Conservation (phyloP, 2,329 filamentous ascomycete genomes). For the Sporothrix globosa region DNA sequence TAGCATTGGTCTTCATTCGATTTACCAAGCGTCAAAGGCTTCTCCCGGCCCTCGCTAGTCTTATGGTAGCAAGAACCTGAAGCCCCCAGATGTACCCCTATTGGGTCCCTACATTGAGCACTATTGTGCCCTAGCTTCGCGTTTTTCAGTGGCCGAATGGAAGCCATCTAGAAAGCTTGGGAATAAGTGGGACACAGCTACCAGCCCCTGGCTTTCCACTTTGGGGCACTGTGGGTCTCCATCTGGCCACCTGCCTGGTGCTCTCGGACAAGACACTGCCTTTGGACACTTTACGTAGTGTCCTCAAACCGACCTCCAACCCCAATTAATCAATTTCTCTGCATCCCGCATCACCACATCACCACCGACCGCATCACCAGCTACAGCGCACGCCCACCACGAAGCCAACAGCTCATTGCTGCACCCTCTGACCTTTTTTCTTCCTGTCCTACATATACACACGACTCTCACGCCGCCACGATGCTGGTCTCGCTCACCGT, state of each 20-base stretch:
- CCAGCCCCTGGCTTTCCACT: constrained; percentile 29
- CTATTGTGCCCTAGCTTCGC: not conserved
- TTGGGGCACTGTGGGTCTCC: constrained; percentile 12
- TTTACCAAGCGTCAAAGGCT: too few species aligned
- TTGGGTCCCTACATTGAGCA: not conserved
- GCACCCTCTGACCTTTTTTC: not conserved
- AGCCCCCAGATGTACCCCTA: too few species aligned
- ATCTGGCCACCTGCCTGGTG: constrained; percentile 19
- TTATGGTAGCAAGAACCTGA: too few species aligned
- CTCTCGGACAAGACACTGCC: not conserved
- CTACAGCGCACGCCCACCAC: not conserved
- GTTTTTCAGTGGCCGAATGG: not conserved
- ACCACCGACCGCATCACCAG: not conserved
- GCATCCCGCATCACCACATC: constrained; percentile 10
- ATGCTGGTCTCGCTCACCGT: constrained; percentile 99
- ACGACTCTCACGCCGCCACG: constrained; percentile 38
- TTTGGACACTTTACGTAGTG: constrained; percentile 26
- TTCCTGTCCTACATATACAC: not conserved
- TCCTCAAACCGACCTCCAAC: constrained; percentile 19
- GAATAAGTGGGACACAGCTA: constrained; percentile 24
- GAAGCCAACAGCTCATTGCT: not conserved
- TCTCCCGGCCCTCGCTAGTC: too few species aligned
- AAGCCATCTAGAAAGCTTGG: not conserved
- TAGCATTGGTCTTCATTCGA: too few species aligned
- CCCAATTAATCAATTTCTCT: not conserved